Evolutionary conservation across 345 rosid genomes (phyloP).

Genomic region (Pelargonium nanum): DNA sequence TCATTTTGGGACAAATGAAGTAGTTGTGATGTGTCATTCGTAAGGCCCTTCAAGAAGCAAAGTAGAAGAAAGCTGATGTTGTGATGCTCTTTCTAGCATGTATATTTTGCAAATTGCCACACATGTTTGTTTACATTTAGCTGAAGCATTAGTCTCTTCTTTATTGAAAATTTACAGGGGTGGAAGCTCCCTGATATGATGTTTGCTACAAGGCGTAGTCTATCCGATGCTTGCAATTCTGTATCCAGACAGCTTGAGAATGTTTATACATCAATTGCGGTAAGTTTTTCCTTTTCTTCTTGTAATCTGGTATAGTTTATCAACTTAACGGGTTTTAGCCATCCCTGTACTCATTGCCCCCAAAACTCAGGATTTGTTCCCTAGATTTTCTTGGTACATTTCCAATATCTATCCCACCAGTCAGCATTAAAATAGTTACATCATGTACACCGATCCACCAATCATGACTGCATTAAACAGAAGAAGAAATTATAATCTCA

Average conservation of each 20-base stretch:
- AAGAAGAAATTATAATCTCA: neutral
- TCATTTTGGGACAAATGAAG: no score
- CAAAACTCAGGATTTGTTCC: neutral
- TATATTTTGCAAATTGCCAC: slow-evolving; percentile 6
- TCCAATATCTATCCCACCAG: neutral
- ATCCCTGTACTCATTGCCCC: neutral
- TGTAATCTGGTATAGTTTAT: neutral
- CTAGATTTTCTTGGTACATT: neutral
- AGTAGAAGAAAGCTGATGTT: no score
- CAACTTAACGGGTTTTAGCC: neutral
- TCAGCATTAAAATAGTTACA: neutral
- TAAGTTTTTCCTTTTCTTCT: slow-evolving; percentile 15
- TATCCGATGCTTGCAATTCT: slow-evolving; percentile 70
- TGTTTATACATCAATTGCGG: slow-evolving; percentile 66
- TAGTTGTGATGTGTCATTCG: no score
- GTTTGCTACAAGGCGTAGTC: slow-evolving; percentile 86
- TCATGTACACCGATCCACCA: neutral
- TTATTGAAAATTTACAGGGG: slow-evolving; percentile 43
- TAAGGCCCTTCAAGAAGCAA: no score
- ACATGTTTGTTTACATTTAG: neutral
- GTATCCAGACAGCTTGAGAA: slow-evolving; percentile 68
- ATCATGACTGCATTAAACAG: neutral
- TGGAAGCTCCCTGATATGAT: slow-evolving; percentile 91
- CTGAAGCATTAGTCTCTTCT: slow-evolving; percentile 6
- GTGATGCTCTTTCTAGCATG: neutral